Percentiles rank a stretch among this genome's conserved stretches.
phyloP scores from a whole-genome alignment of 345 rosid genomes.

The Populus deltoides region DNA sequence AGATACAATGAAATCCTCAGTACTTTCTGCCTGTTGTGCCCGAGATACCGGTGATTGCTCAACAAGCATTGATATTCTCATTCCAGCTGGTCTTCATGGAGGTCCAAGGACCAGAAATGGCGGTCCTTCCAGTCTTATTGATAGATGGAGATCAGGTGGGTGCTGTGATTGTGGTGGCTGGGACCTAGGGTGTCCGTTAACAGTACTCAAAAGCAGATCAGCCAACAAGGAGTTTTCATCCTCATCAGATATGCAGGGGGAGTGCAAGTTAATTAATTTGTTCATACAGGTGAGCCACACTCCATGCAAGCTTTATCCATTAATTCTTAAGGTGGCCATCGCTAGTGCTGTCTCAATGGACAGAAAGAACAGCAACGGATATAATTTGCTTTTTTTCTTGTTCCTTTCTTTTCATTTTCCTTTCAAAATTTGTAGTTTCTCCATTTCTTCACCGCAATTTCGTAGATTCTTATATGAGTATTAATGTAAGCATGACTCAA shows the following conservation, averaged over 20 bases:
- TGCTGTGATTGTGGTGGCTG: slow-evolving; percentile 95
- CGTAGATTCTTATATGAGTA: slow-evolving; percentile 4
- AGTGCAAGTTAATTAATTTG: slow-evolving; percentile 64
- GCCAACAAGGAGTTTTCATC: slow-evolving; percentile 32
- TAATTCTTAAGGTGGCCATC: background rate
- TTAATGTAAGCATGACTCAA: slow-evolving; percentile 7
- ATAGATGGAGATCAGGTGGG: slow-evolving; percentile 91
- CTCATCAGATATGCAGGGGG: slow-evolving; percentile 32
- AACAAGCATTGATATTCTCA: slow-evolving; percentile 56
- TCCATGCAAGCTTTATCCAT: background rate
- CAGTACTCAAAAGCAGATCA: slow-evolving; percentile 45
- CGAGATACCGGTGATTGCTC: slow-evolving; percentile 33
- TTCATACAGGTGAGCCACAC: slow-evolving; percentile 48
- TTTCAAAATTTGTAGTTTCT: background rate
- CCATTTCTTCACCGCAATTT: background rate
- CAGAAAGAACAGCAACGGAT: slow-evolving; percentile 3
- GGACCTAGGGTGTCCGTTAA: slow-evolving; percentile 86
- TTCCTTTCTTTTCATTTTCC: background rate
- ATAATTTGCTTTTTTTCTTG: background rate
- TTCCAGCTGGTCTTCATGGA: slow-evolving; percentile 91
- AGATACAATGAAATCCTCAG: slow-evolving; percentile 19
- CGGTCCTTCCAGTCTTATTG: slow-evolving; percentile 72
- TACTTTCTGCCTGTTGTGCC: slow-evolving; percentile 26
- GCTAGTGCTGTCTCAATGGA: background rate
- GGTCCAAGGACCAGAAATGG: slow-evolving; percentile 62